Base-by-base conservation (phyloP, 1,284 basidiomycete genomes). In the Puccinia coronata region DNA sequence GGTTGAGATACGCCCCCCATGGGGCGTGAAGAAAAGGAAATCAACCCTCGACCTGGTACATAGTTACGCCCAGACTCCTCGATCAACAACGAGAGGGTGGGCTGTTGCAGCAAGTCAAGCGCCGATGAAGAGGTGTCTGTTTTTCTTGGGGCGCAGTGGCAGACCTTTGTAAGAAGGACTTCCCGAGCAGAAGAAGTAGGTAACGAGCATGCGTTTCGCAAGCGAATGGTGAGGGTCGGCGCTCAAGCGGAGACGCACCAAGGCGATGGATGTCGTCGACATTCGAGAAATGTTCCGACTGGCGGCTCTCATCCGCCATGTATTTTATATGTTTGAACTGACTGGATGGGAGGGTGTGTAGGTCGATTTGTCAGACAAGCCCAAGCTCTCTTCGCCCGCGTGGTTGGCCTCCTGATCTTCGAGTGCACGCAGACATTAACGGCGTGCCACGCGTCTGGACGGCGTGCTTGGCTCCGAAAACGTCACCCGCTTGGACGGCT, bases 401-500 rank as follows among this genome's bases (percentile, higher is more conserved):
- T 77, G 43, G n/a, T 36, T 61, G 14, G 14, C 20, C 25, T 61
- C 39, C 34, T n/a, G n/a, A n/a, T 63, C 61, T 18, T 67, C 74
- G 25, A 41, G 18, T 8, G 6, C 28, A 51, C 43, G 41, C 43
- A 49, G n/a, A 31, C 31, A 61, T 51, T 12, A 39, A 12, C 36
- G 72, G 55, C 34, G 72, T 61, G 25, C 79, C 25, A 74, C 71
- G 5, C 71, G 55, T 8, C 71, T 70, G 6, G 71, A 39, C 28
- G 69, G 55, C 47, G 43, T 55, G 28, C n/a, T 49, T 14, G 65
- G 57, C 59, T 81, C 79, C 18, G 79, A 57, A 57, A 81, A 81
- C 18, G 79, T 81, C 28, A 81, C 79, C 49, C 79, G 79, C 36
- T 81, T 81, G 16, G n/a, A n/a, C n/a, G 72, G 31, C 31, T 61